Percentiles rank a stretch among this genome's conserved stretches.
Conservation (phyloP, 2,329 filamentous ascomycete genomes). For the Alternaria conjuncta region DNA sequence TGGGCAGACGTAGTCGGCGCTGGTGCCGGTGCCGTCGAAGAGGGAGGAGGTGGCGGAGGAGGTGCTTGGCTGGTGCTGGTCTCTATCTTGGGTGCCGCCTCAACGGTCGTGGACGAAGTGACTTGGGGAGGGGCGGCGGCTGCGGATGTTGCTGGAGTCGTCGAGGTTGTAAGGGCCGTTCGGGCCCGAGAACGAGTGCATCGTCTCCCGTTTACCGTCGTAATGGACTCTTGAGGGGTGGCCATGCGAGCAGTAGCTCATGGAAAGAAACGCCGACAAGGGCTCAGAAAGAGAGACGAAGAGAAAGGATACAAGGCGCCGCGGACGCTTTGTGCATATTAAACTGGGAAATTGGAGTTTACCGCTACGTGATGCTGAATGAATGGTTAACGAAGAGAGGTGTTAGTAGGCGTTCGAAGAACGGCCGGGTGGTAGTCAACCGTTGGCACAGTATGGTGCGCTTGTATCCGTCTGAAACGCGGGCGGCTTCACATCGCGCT, state of each 20-base stretch:
- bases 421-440: conserved; percentile 38
- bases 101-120: conserved; percentile 26
- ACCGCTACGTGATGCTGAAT: conserved; percentile 30
- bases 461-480: conserved; percentile 45
- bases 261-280: conserved; percentile 38
- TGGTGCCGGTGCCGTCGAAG: conserved; percentile 20
- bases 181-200: conserved; percentile 49
- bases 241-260: conserved; percentile 48
- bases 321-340: conserved; percentile 47
- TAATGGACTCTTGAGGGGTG: conserved; percentile 45
- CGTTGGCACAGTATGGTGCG: conserved; percentile 45
- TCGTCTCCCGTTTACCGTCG: conserved; percentile 48
- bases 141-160: conserved; percentile 21
- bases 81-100: conserved; percentile 30
- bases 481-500: conserved; percentile 44
- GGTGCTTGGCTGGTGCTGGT: conserved; percentile 25
- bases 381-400: conserved; percentile 31
- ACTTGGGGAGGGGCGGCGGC: conserved; percentile 26
- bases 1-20: conserved; percentile 22
- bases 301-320: conserved; percentile 39
- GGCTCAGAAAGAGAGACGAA: conserved; percentile 38
- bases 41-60: conserved; percentile 21
- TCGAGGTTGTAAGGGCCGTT: conserved; percentile 34
- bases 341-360: conserved; percentile 38
- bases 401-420: conserved; percentile 34